These are phyloP conservation scores for Auricularia sp. DNA, from an alignment of 768 basidiomycete genomes.

Conservation along the genomic window DNA sequence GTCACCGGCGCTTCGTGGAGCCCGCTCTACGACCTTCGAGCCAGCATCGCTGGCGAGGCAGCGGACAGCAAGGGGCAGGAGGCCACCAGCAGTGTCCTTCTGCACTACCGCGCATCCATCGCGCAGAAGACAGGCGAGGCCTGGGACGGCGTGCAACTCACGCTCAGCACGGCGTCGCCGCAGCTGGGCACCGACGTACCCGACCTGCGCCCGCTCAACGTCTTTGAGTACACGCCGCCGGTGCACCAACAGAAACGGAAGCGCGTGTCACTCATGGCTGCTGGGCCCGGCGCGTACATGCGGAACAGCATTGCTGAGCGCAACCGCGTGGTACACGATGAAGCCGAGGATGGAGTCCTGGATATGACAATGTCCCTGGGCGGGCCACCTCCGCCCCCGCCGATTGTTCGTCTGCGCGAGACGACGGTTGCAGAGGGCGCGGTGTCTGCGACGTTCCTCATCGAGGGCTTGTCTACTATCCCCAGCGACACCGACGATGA, in stretches of 20 bases:
- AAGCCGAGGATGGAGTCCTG: no score
- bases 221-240: conserved; percentile 1
- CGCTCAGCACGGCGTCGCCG: conserved; percentile 36
- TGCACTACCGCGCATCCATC: conserved; percentile 48
- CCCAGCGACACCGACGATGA: conserved; percentile 38
- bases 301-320: no score
- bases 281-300: no score
- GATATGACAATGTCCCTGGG: no score
- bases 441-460: conserved; percentile 39
- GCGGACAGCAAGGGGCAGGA: conserved; percentile 31
- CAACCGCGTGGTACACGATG: no score
- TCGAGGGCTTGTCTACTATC: conserved; percentile 39
- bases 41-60: conserved; percentile 26
- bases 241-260: not conserved
- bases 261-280: no score
- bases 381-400: not conserved
- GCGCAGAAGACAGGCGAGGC: conserved; percentile 50
- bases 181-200: conserved; percentile 10
- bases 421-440: conserved; percentile 44
- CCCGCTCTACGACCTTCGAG: conserved; percentile 50
- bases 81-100: conserved; percentile 19
- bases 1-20: conserved; percentile 42
- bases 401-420: conserved; percentile 1
- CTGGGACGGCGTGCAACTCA: conserved; percentile 41
- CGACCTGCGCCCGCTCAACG: not conserved